Base-by-base conservation (phyloP, 2,329 filamentous ascomycete species). In the Colletotrichum noveboracense region DNA sequence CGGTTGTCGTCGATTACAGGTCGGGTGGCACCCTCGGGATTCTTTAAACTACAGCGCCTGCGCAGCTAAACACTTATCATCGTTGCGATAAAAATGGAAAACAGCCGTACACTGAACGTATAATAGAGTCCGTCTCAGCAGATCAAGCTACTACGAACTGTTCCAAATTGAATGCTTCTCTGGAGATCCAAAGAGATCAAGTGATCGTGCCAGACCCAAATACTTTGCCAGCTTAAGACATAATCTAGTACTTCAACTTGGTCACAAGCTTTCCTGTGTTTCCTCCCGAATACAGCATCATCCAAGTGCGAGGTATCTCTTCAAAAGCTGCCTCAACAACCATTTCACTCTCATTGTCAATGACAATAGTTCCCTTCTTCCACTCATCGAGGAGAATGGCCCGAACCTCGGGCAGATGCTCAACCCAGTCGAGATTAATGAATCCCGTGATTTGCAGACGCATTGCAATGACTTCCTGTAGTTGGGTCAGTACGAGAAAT, bases 41-140 rank as follows among this genome's bases (percentile, higher is more conserved):
- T 48, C 38, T n/a, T 0, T 6, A 5, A 9, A 10, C 0, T 6
- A 12, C 38, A 48, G 9, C 18, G 0, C 18, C 18, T 48, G 1
- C 0, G 0, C 36, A 48, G 18, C 0, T n/a, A n/a, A n/a, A 1
- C 9, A 6, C 38, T 2, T 2, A 2, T 43, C 0, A n/a, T 48
- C 18, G 18, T 48, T 48, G 16, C 0, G 18, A 4, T 48, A 3
- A 12, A 43, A 12, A 48, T 12, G 5, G 16, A 48, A 12, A 48
- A n/a, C 5, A 48, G 0, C 3, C 38, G 18, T 2, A n/a, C 1
- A 6, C 18, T 48, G 0, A 1, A n/a, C 0, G 18, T 0, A 18
- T n/a, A 48, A 12, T 0, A n/a, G 5, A n/a, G 18, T 0, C 1
- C 38, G 18, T 4, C 38, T 48, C 38, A 12, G 38, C 18, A 48